phyloP scores from a whole-genome alignment of 768 basidiomycete genomes.

The Mycena albidolilacea region DNA sequence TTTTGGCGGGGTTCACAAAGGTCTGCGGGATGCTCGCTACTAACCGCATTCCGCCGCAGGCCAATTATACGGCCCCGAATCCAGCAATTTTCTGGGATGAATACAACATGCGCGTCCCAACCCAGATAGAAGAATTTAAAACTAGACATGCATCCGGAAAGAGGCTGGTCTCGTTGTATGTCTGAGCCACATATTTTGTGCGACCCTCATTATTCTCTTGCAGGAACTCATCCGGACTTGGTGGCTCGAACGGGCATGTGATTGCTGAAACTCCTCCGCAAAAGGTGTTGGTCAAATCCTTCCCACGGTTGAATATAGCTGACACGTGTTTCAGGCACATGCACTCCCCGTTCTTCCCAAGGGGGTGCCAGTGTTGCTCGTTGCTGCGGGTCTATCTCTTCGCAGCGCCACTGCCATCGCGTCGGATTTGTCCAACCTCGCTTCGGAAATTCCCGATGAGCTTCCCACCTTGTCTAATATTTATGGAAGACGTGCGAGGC shows the following conservation, averaged over 20 bases:
- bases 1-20: constrained; percentile 52
- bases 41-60: constrained; percentile 39
- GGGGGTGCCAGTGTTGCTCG: constrained; percentile 45
- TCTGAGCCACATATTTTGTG: not conserved
- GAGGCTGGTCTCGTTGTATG: constrained; percentile 4
- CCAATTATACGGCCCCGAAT: constrained; percentile 48
- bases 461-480: constrained; percentile 28
- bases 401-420: constrained; percentile 43
- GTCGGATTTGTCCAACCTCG: constrained; percentile 13
- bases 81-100: constrained; percentile 52
- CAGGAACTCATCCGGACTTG: constrained; percentile 52
- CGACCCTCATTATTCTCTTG: constrained; percentile 22
- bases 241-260: constrained; percentile 60
- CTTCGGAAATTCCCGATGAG: constrained; percentile 16
- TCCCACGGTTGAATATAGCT: not conserved
- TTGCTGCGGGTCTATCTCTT: constrained; percentile 56
- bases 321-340: not conserved
- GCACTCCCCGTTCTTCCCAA: not conserved
- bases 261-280: constrained; percentile 53
- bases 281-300: not conserved
- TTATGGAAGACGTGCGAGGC: constrained; percentile 50
- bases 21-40: constrained; percentile 50
- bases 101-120: constrained; percentile 31
- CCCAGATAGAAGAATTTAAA: not conserved
- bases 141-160: constrained; percentile 6